phyloP scores from a whole-genome alignment of 2,329 filamentous ascomycete genomes.

The Apiospora sp. region DNA sequence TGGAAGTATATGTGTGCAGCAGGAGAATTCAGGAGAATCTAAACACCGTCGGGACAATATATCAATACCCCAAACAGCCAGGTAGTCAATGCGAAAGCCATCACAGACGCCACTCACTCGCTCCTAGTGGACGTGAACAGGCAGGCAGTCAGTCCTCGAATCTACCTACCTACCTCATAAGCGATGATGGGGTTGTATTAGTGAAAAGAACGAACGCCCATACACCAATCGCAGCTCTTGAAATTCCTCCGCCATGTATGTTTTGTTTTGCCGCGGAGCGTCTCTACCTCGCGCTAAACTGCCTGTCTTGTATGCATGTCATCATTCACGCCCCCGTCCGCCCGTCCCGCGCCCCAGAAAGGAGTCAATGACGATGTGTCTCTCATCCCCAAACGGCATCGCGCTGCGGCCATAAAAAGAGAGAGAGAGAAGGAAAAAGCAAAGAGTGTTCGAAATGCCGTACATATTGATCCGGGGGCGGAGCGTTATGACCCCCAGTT shows the following conservation, averaged over 20 bases:
- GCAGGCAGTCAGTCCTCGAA: background rate
- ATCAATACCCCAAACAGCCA: background rate
- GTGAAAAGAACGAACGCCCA: background rate
- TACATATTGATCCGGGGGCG: too few species aligned
- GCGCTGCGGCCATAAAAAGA: too few species aligned
- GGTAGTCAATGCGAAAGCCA: background rate
- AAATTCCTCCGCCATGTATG: background rate
- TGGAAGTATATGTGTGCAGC: too few species aligned
- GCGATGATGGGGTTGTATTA: background rate
- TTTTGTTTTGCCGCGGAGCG: conserved; percentile 6
- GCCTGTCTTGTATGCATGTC: background rate
- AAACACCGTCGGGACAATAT: background rate
- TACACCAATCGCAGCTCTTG: too few species aligned
- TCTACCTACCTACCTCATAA: background rate
- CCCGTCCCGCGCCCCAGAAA: background rate
- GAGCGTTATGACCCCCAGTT: background rate
- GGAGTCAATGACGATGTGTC: background rate
- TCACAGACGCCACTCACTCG: background rate
- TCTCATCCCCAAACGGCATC: background rate
- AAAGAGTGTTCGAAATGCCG: background rate
- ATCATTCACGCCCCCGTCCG: background rate
- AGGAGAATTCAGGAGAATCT: background rate
- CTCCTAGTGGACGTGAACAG: background rate
- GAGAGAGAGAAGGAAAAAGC: background rate
- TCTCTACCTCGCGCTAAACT: conserved; percentile 1